Evolutionary conservation across 2,329 filamentous ascomycete species (phyloP), one percentile per base, ranked within the genome.

Genomic region (Ilyonectria mors-panacis): DNA sequence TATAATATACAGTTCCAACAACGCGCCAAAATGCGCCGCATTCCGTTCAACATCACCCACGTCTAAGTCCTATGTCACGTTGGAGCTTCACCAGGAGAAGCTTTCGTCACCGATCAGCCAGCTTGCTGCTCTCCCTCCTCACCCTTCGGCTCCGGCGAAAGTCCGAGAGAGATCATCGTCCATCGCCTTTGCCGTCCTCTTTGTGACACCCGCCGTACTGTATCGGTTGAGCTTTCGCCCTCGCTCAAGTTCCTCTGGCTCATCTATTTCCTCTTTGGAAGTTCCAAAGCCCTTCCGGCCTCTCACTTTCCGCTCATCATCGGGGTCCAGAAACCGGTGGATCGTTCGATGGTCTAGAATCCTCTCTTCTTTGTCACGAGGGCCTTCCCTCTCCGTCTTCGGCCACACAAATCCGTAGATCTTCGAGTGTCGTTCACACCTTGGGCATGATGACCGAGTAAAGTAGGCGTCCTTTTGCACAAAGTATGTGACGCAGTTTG

Each of bases 391-490:
- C 66, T 97, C 93, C 0, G 96, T 98, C 84, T 99, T 98, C 6
- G 96, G 96, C 96, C 96, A 99, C 64, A 92, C 86, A 77, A 93
- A 98, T 0, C 97, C 97, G 78, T 98, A 99, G 1, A 99, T 84
- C 83, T 97, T 98, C 17, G 93, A 97, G 78, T 99, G 96, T 0
- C 96, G 89, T 82, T 99, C 96, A 80, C 96, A 99, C 7, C 96
- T 90, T 4, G 94, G 95, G 78, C 96, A 99, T 17, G 94, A 92
- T 55, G 92, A 91, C 59, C 92, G 90, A 1, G 95, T 98, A 71
- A 91, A 92, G 79, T 97, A 98, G 0, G 94, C 94, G 70, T 98
- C 93, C 45, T 90, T 87, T 79, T 98, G 95, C 6, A 98, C 92
- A 78, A 98, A 99, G 66, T 91, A 89, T 1, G 87, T 87, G 56